Evolutionary conservation across 2,329 filamentous ascomycete species (phyloP), one percentile per base, ranked within the genome.

Genomic region (Aspergillus japonicus): DNA sequence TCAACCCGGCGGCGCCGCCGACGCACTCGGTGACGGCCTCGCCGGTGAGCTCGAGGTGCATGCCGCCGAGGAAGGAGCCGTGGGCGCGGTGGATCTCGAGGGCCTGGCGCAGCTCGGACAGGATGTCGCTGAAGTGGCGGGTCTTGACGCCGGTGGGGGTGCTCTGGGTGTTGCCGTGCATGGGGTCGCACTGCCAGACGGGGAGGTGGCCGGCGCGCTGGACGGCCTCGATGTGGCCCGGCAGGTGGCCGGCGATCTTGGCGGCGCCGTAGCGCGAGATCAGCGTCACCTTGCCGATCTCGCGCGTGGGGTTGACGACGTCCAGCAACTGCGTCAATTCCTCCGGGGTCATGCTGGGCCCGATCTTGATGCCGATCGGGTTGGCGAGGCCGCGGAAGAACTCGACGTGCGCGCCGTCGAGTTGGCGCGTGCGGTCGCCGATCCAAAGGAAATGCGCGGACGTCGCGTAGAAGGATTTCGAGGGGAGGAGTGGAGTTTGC

Each of bases 381-480:
- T 99, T 99, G 69, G 91, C 89, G 66, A 99, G 89, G 60, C 95
- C 95, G 50, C 95, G 89, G 84, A 98, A 96, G 82, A 96, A 99
- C 78, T 99, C 95, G 63, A 99, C 90, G 76, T 99, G 95, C 0
- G 90, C 94, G 68, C 94, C 91, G 72, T 95, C 90, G 50, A 97
- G 86, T 77, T 98, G 94, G 50, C 95, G 87, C 2, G 95, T 99
- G 65, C 95, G 90, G 77, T 99, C 95, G 57, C 95, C 95, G 69
- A 99, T 96, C 95, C 95, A 99, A 74, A 99, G 85, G 81, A 99
- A 98, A 75, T 99, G 95, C 0, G 92, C 91, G 4, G 92, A 96
- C 0, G 94, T 98, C 77, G 96, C 90, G 80, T 96, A 98, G 84
- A 91, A 96, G 70, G 88, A 87, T 70, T 85, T 85, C 66, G 47